Evolutionary conservation across 768 basidiomycete genomes (phyloP).

Genomic region (Daedaleopsis nitida): DNA sequence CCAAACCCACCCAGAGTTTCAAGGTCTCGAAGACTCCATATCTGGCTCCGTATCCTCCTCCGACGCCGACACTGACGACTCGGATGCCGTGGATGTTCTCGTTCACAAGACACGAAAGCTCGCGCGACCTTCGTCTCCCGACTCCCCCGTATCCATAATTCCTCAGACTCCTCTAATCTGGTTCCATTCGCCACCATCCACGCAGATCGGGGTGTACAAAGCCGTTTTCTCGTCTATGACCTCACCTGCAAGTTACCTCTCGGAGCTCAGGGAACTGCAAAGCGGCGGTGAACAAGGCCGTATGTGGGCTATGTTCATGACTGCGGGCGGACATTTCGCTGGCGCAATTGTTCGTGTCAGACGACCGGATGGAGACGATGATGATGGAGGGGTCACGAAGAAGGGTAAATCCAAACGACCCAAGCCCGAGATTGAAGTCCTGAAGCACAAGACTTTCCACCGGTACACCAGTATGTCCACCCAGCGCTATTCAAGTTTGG

Average conservation of each 20-base stretch:
- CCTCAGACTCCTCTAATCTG: constrained; percentile 77
- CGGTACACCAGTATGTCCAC: constrained; percentile 88
- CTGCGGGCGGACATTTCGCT: constrained; percentile 97
- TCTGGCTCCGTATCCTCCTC: constrained; percentile 88
- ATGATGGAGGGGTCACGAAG: constrained; percentile 35
- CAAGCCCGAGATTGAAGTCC: constrained; percentile 77
- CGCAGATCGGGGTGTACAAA: constrained; percentile 89
- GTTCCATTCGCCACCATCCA: constrained; percentile 87
- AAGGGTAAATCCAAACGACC: constrained; percentile 53
- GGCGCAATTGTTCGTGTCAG: constrained; percentile 83
- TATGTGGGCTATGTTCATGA: constrained; percentile 95
- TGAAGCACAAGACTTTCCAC: constrained; percentile 95
- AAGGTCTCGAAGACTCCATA: constrained; percentile 83
- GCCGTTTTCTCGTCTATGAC: constrained; percentile 61
- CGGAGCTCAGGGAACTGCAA: constrained; percentile 70
- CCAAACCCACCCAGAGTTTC: neutral
- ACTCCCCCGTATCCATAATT: constrained; percentile 33
- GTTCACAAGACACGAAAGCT: constrained; percentile 38
- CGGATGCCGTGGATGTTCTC: constrained; percentile 68
- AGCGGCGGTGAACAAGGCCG: constrained; percentile 51
- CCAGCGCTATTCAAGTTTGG: neutral
- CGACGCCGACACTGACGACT: constrained; percentile 56
- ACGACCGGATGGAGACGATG: constrained; percentile 43
- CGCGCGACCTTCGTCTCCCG: constrained; percentile 50
- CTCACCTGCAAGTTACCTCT: constrained; percentile 50